A percentile compares a stretch with the other conserved stretches of the same genome.
Conservation (phyloP, 2,329 filamentous ascomycete species). For the Cercospora nicotianae region DNA sequence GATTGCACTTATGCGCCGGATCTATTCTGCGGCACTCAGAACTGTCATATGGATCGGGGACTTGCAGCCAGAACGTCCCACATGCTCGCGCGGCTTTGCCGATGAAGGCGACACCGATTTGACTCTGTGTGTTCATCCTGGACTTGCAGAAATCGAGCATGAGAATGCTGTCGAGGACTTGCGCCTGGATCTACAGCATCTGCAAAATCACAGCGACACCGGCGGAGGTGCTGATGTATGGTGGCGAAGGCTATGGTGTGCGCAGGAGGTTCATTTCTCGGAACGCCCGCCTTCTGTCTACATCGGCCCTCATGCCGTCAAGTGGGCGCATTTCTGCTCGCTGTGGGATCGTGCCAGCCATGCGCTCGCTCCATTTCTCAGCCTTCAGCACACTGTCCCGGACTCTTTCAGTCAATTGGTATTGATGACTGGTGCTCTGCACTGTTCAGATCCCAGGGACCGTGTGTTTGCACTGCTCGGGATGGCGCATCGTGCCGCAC, state of each 20-base stretch:
- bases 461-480: slow-evolving; percentile 27
- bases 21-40: slow-evolving; percentile 24
- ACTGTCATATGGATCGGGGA: slow-evolving; percentile 29
- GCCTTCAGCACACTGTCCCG: slow-evolving; percentile 13
- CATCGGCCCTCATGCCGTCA: slow-evolving; percentile 26
- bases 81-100: slow-evolving; percentile 13
- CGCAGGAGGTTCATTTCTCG: slow-evolving; percentile 23
- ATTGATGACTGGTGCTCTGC: slow-evolving; percentile 19
- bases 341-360: slow-evolving; percentile 20
- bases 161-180: slow-evolving; percentile 19
- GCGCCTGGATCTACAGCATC: slow-evolving; percentile 8
- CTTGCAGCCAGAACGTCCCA: background rate
- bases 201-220: slow-evolving; percentile 6
- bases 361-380: slow-evolving; percentile 21
- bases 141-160: slow-evolving; percentile 25
- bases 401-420: slow-evolving; percentile 18
- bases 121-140: slow-evolving; percentile 21
- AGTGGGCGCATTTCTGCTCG: slow-evolving; percentile 22
- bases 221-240: slow-evolving; percentile 19
- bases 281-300: slow-evolving; percentile 23
- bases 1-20: slow-evolving; percentile 28
- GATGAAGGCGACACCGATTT: slow-evolving; percentile 4
- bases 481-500: slow-evolving; percentile 6
- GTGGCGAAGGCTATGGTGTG: slow-evolving; percentile 29
- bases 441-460: slow-evolving; percentile 26